Conservation (phyloP, 305 asterid genomes). For the Withania somnifera region DNA sequence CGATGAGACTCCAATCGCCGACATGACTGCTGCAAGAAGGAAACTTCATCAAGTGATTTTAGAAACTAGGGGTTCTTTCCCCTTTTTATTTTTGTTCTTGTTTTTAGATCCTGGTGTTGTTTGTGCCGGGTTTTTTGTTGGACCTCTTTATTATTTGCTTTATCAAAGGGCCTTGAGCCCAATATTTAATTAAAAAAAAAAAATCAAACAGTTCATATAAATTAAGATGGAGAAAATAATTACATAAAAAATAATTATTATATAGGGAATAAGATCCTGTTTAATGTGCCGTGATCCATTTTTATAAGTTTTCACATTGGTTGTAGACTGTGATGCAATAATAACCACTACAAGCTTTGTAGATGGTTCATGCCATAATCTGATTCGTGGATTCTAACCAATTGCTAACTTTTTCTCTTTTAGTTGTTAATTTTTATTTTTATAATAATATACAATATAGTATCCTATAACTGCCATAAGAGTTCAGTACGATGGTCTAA, state of each 20-base stretch:
- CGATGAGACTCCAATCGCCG: too few relatives aligned
- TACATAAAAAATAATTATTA: too few relatives aligned
- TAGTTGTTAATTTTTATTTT: neutral
- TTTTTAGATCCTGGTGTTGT: too few relatives aligned
- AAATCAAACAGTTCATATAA: too few relatives aligned
- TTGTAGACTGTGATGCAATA: neutral
- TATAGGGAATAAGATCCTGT: neutral
- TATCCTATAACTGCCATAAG: neutral
- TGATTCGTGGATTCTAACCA: neutral
- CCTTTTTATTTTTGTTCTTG: too few relatives aligned
- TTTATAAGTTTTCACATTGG: neutral
- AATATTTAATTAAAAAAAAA: too few relatives aligned
- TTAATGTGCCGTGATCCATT: neutral
- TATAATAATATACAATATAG: neutral
- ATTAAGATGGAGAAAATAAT: neutral
- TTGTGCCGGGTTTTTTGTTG: too few relatives aligned
- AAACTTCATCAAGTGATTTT: too few relatives aligned
- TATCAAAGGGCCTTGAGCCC: too few relatives aligned
- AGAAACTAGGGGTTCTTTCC: too few relatives aligned
- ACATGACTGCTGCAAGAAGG: too few relatives aligned
- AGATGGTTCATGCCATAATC: neutral
- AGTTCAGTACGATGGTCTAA: neutral
- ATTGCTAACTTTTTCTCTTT: neutral
- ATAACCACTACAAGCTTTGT: neutral
- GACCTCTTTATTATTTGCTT: too few relatives aligned